Percentiles rank a stretch among this genome's conserved stretches.
Evolutionary conservation across 1,284 basidiomycete genomes (phyloP).

Genomic region (Malassezia nana): DNA sequence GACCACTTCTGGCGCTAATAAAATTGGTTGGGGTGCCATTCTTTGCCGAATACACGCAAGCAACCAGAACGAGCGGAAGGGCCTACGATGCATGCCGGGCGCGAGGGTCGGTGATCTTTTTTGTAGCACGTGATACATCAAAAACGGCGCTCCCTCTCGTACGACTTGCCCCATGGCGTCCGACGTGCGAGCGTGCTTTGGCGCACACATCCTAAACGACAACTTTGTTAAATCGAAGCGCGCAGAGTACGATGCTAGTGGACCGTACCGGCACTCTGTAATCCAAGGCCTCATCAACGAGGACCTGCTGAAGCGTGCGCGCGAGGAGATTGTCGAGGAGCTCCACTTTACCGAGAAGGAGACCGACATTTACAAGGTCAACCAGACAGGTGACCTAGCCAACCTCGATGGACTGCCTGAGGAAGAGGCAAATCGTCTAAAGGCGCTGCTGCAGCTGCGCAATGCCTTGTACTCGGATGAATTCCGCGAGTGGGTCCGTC

Average conservation of each 20-base stretch:
- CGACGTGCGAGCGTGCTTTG: slow-evolving; percentile 23
- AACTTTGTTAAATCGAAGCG: slow-evolving; percentile 20
- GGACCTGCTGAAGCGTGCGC: slow-evolving; percentile 64
- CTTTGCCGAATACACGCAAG: slow-evolving; percentile 4
- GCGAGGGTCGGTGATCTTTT: background rate
- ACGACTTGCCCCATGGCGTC: slow-evolving; percentile 7
- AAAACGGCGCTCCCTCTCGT: background rate
- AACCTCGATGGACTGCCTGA: slow-evolving; percentile 68
- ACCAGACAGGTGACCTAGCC: slow-evolving; percentile 92
- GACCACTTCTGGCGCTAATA: slow-evolving; percentile 30
- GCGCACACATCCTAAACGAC: slow-evolving; percentile 22
- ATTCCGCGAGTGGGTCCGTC: slow-evolving; percentile 74
- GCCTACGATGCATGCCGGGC: slow-evolving; percentile 3
- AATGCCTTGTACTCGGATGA: slow-evolving; percentile 80
- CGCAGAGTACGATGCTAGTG: slow-evolving; percentile 28
- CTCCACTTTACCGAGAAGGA: slow-evolving; percentile 92
- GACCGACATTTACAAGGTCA: slow-evolving; percentile 96
- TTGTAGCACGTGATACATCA: background rate
- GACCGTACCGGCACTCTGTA: slow-evolving; percentile 73
- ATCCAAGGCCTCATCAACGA: slow-evolving; percentile 76
- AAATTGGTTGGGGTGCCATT: slow-evolving; percentile 42
- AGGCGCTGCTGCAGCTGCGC: slow-evolving; percentile 59
- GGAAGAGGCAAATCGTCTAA: slow-evolving; percentile 36
- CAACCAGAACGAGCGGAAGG: background rate
- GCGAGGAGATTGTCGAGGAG: slow-evolving; percentile 69